Evolutionary conservation across 208 protist species (phyloP), one percentile per base, ranked within the genome.

Genomic region (Leishmania major): DNA sequence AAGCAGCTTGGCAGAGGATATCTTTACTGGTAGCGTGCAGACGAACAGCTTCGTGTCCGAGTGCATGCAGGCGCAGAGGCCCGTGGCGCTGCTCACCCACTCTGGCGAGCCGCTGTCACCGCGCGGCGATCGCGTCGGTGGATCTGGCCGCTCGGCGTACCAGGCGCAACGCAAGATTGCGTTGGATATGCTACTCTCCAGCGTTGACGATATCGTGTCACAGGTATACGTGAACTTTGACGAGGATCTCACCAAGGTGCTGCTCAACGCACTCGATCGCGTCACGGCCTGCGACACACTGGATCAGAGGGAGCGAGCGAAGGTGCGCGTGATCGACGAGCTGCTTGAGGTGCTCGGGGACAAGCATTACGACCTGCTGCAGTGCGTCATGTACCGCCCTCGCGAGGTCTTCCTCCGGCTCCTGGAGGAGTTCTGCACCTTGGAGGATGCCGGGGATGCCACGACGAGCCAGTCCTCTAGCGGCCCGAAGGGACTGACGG

Each of bases 211-310:
- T 79, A 95, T 98, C 67, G 95, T 98, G 8, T 95, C 93, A 6
- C 95, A 98, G 79, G 86, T 98, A 59, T 98, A 98, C 83, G 92
- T 96, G 53, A 70, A 88, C 84, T 96, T 98, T 80, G 95, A 98
- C 82, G 95, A 98, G 79, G 93, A 93, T 80, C 80, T 96, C 80
- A 98, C 93, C 25, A 95, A 93, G 79, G 83, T 98, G 71, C 85
- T 98, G n/a, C 87, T 98, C n/a, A 96, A 96, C 81, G 92, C 89
- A 1, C 92, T 98, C 31, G 95, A 96, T 78, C 90, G 88, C 37
- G 88, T 98, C 15, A 96, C 95, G 49, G 85, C 86, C 17, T 94
- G 90, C 73, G 92, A 93, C 35, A 96, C 89, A 31, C 77, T 92
- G 45, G 89, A 94, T 40, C 87, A 92, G 81, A 84, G 86, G 64